Evolutionary conservation across 2,329 filamentous ascomycete species (phyloP), one percentile per base, ranked within the genome.

Genomic region (Simplicillium aogashimaense): DNA sequence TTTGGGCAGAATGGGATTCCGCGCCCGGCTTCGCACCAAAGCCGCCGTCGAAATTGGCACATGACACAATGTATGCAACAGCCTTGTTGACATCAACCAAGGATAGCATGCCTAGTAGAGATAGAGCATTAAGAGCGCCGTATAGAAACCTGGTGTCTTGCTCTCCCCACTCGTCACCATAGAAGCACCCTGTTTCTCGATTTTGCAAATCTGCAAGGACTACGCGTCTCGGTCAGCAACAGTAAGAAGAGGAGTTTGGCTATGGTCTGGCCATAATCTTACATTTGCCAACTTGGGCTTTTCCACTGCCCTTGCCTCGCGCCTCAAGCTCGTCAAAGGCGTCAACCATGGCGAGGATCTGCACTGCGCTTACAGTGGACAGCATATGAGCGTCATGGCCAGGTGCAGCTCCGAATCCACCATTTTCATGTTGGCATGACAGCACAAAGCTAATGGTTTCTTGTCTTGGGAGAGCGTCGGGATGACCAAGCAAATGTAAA

Each of bases 361-460:
- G 92, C 51, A 98, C 82, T 39, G 86, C 89, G 64, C 88, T 95
- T 56, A 92, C 85, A 40, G 92, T 98, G 59, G 90, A 95, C 39
- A 97, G 76, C 78, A 98, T 86, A 61, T 98, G 92, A 18, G 90
- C 80, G 65, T 98, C 92, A 59, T 98, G 92, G 6, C 86, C 85
- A 0, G 92, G 92, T 11, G 90, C 89, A 40, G 92, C 89, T 36
- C 89, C 89, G 56, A 98, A 97, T 12, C 92, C 92, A 37, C 92
- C 92, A 55, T 73, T 85, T 1, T 86, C 79, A 57, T 88, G 82
- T 65, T 95, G 82, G 52, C 92, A 98, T n/a, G 84, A 89, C 38
- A 95, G 74, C n/a, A 97, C 85, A 63, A 94, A 98, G 50, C 89
- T 78, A 54, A 98, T 82, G 17, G 92, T 84, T 46, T 86, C 79